These are phyloP conservation scores for Pneumocystis jirovecii DNA, from an alignment of 1,139 yeast species.

Conservation along the genomic window DNA sequence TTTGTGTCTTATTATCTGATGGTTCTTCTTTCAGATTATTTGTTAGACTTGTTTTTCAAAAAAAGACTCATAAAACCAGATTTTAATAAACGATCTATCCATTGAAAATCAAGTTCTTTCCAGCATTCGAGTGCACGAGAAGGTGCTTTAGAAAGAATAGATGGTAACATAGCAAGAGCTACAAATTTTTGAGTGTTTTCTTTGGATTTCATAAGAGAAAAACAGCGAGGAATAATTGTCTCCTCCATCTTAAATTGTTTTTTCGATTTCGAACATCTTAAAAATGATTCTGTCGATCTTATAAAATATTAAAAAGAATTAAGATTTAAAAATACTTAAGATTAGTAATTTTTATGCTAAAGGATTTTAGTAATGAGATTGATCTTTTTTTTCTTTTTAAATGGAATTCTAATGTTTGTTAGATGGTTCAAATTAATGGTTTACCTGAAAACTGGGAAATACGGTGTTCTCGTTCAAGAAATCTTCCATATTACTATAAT, in stretches of 20 bases:
- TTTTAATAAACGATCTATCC: constrained; percentile 5
- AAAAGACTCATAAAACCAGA: background rate
- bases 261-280: background rate
- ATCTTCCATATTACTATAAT: constrained; percentile 54
- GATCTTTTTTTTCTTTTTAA: background rate
- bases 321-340: background rate
- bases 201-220: constrained; percentile 5
- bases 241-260: background rate
- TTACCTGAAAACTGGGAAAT: constrained; percentile 79
- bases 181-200: constrained; percentile 8
- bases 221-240: background rate
- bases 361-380: background rate
- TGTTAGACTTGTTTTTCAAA: background rate
- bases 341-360: background rate
- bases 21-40: background rate
- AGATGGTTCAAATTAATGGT: constrained; percentile 36
- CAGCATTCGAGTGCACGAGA: constrained; percentile 1
- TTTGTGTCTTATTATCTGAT: background rate
- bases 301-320: background rate
- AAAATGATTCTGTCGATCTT: background rate
- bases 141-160: constrained; percentile 3
- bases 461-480: constrained; percentile 61
- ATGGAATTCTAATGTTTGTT: background rate
- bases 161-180: constrained; percentile 8
- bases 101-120: constrained; percentile 5